Evolutionary conservation across 164 flowering plant species (phyloP), one percentile per base, ranked within the genome.

Genomic region (Magnolia officinalis): DNA sequence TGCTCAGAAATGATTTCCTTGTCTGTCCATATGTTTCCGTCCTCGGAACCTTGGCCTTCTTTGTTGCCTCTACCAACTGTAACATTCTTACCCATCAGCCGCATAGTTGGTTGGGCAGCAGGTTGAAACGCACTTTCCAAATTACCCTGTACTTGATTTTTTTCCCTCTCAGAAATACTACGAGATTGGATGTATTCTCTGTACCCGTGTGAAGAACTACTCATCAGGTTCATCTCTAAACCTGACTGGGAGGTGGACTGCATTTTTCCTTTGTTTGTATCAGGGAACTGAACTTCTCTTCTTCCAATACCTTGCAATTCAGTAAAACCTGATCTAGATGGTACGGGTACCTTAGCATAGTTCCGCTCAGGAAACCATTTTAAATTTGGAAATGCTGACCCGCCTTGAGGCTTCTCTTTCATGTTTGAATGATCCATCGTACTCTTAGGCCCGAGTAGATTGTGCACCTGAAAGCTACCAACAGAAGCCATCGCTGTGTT

Each of bases 71-170:
- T 78, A 71, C 91, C 86, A 70, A 92, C 76, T 23, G 87, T 72
- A 72, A 92, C 90, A 86, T 89, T 87, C 80, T 89, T 85, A 21
- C 96, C 96, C 96, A 90, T 90, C 80, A 92, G 75, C 77, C 92
- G 85, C 90, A 92, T 77, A 14, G 92, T 90, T 74, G 88, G 83
- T 67, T 78, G 88, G 19, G 71, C 61, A 50, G 75, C 16, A 72
- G 75, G 83, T 50, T 9, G 78, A 9, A 68, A 72, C 26, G 72
- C 67, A 6, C 50, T 20, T 66, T 82, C 77, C 18, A 76, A 74
- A 74, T 71, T 80, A 61, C 81, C 80, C n/a, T 70, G 68, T 4
- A 52, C 50, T 21, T 70, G 77, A 76, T 18, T 24, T n/a, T 59
- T 68, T 74, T 74, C 81, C 68, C 26, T 78, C 51, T 59, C 83